Percentiles rank a stretch among this genome's conserved stretches.
phyloP scores from a whole-genome alignment of 2,329 filamentous ascomycete species.

The Pleoardoris graminearum region DNA sequence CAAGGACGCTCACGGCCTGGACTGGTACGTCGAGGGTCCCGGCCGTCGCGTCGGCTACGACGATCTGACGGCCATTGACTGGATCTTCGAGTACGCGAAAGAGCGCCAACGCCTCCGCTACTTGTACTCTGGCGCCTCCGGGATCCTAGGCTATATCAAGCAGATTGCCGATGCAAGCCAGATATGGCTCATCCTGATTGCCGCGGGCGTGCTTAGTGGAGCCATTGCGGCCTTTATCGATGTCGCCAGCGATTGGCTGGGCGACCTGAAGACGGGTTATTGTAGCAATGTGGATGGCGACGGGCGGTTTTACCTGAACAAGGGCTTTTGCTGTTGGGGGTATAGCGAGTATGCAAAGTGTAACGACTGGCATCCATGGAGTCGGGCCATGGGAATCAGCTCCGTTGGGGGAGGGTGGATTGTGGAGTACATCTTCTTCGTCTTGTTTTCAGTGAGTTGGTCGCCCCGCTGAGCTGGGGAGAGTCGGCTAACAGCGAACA shows the following conservation, averaged over 20 bases:
- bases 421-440: constrained; percentile 84
- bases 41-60: constrained; percentile 92
- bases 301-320: constrained; percentile 88
- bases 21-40: constrained; percentile 91
- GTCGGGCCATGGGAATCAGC: constrained; percentile 68
- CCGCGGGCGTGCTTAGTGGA: constrained; percentile 83
- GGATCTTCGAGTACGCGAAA: constrained; percentile 99
- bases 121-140: constrained; percentile 69
- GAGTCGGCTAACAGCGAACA: too few species aligned
- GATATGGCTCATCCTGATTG: constrained; percentile 85
- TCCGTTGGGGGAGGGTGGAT: constrained; percentile 74
- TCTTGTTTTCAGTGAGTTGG: constrained; percentile 73
- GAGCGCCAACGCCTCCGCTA: constrained; percentile 86
- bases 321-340: constrained; percentile 89
- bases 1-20: constrained; percentile 54
- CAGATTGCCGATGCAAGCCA: constrained; percentile 83
- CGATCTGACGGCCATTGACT: constrained; percentile 95
- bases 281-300: constrained; percentile 77
- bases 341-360: constrained; percentile 78
- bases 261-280: constrained; percentile 87
- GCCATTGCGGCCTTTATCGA: constrained; percentile 86
- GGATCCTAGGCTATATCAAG: constrained; percentile 72
- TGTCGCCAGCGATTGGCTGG: constrained; percentile 89
- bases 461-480: too few species aligned
- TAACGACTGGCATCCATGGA: constrained; percentile 85